Base-by-base conservation (phyloP, 345 rosid genomes). In the Abelmoschus esculentus region DNA sequence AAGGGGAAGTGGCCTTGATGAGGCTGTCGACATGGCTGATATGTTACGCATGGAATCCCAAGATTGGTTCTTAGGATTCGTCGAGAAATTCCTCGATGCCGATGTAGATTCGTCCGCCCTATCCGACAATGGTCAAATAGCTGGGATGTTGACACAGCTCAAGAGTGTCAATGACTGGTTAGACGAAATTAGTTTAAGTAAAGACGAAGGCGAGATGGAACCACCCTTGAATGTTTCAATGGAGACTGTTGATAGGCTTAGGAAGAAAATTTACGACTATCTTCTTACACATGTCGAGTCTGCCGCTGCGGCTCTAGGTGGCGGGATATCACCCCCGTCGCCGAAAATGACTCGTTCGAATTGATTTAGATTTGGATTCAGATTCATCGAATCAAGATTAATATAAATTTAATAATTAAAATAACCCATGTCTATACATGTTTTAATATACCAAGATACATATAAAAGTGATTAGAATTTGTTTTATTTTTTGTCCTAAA, bases 91-190 rank as follows among this genome's bases (percentile, higher is more conserved):
- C 87, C 83, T 95, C 73, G 97, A 91, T 59, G 86, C 87, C 1
- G 96, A 90, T 4, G 86, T 83, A 10, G 86, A 85, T 56, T 47
- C 81, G 0, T 86, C 89, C 2, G 74, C 81, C 34, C 78, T 91
- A 67, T 85, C 96, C 3, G 86, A 87, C 80, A 95, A 88, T 2
- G 87, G 90, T 22, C 97, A 90, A 71, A 87, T 95, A 29, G 96
- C 98, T 0, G 98, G 96, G 69, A 95, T 91, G 91, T 71, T 95
- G 75, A 86, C 86, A n/a, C 96, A 95, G 72, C 90, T 95, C 59
- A 95, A 95, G 88, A 91, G 91, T 71, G 96, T 95, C 73, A 91
- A 91, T 70, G 92, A 87, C 65, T 95, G 99, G 99, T 78, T 95
- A 72, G 98, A 88, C 5, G 86, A 86, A 80, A 87, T 91, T 22